These are phyloP conservation scores for Neofusicoccum parvum DNA, from an alignment of 2,329 filamentous ascomycete genomes.

Conservation along the genomic window DNA sequence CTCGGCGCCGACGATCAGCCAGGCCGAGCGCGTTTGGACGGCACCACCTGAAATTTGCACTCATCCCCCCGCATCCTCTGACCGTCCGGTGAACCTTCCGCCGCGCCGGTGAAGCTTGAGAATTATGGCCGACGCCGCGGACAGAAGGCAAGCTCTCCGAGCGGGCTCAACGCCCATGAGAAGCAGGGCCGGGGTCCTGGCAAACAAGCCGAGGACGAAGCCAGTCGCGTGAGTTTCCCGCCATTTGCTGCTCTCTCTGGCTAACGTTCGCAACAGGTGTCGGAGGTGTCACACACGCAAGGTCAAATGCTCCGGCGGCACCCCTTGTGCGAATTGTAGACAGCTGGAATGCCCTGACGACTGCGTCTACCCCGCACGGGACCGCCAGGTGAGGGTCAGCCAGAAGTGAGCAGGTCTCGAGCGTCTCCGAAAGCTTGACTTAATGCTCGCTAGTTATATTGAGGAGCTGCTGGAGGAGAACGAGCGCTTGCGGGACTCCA, in stretches of 20 bases:
- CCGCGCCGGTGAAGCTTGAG: not conserved
- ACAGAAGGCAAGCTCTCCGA: constrained; percentile 2
- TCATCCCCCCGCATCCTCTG: not conserved
- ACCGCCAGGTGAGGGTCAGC: constrained; percentile 35
- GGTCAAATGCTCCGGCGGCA: constrained; percentile 38
- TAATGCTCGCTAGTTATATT: constrained; percentile 27
- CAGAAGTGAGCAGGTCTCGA: constrained; percentile 26
- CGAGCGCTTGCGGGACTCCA: constrained; percentile 28
- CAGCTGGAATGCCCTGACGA: constrained; percentile 25
- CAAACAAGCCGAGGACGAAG: constrained; percentile 12
- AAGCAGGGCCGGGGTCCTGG: not conserved
- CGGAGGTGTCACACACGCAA: constrained; percentile 34
- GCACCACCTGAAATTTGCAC: not conserved
- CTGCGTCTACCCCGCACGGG: constrained; percentile 32
- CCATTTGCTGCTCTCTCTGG: not conserved
- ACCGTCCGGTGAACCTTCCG: not conserved
- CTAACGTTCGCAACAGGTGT: constrained; percentile 25
- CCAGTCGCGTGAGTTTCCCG: constrained; percentile 11
- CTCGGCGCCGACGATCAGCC: not conserved
- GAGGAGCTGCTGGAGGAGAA: constrained; percentile 35
- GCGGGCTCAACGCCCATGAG: not conserved
- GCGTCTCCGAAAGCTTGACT: not conserved
- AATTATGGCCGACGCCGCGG: not conserved
- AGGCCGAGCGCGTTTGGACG: not conserved
- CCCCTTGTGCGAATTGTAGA: constrained; percentile 35